phyloP scores from a whole-genome alignment of 257 asterid species.

The Nicotiana benthamiana region DNA sequence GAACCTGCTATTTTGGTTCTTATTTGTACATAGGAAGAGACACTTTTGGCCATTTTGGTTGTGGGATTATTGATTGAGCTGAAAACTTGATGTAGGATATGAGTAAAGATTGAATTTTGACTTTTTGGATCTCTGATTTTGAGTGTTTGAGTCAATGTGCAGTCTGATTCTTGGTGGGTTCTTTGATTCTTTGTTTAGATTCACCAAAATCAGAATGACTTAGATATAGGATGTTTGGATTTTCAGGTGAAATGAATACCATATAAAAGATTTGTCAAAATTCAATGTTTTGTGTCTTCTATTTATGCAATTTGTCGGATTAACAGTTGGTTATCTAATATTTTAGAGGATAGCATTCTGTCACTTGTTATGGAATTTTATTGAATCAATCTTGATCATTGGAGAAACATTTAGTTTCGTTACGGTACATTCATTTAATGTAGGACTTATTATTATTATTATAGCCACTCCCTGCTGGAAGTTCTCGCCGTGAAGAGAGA shows the following conservation, averaged over 20 bases:
- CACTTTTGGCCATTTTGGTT: background rate
- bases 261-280: background rate
- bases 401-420: background rate
- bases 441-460: slow-evolving; percentile 10
- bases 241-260: background rate
- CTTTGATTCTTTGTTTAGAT: background rate
- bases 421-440: slow-evolving; percentile 13
- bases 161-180: slow-evolving; percentile 9
- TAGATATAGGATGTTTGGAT: slow-evolving; percentile 1
- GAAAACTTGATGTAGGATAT: too few relatives aligned
- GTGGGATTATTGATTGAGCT: background rate
- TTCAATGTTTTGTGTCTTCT: background rate
- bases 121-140: slow-evolving; percentile 13
- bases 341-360: background rate
- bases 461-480: slow-evolving; percentile 19
- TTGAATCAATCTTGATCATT: background rate
- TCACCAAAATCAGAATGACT: slow-evolving; percentile 9
- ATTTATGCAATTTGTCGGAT: background rate
- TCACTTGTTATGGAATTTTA: slow-evolving; percentile 1
- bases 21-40: background rate
- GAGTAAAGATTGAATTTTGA: background rate
- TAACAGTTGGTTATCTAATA: slow-evolving; percentile 1
- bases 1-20: background rate
- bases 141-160: slow-evolving; percentile 4
- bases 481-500: slow-evolving; percentile 25